Evolutionary conservation across 116 monocot genomes (phyloP), one percentile per base, ranked within the genome.

Genomic region (Trichopus zeylanicus): DNA sequence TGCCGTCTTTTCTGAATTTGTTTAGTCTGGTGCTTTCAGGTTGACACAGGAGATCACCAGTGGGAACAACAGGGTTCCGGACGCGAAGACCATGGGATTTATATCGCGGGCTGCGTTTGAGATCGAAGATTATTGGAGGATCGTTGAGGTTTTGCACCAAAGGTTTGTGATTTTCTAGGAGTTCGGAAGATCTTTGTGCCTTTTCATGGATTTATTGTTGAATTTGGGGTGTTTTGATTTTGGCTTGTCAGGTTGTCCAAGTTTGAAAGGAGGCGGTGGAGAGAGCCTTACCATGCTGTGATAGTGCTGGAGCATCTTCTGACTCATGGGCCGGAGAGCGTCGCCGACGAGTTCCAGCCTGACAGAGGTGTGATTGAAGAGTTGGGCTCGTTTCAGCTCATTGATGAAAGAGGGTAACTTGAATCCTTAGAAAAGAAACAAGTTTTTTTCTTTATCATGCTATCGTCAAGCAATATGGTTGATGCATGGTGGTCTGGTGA

Each of bases 41-140:
- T 33, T 88, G 71, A 70, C 88, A 3, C 81, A 93, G 58, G 92
- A 88, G 53, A 79, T 64, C 25, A 88, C 84, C 6, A 76, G 63
- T 31, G 73, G 72, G 31, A 75, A 70, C 53, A 54, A 81, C 23
- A 67, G 73, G 64, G 56, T 70, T 16, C 85, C 85, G 33, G 85
- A 88, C 64, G 70, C 85, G 9, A 76, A 61, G 55, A 73, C 85
- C 23, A 88, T 93, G 88, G 46, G 72, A 12, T 65, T 75, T 46
- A 88, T 93, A 33, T 84, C 93, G 1, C 60, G 76, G 46, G 79
- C 88, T 9, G 81, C 93, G 38, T 93, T 88, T 53, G 92, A 93
- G 64, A 60, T 93, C 32, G 92, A 81, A 22, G 88, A 88, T 61
- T 93, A 84, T 67, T 81, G 73, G 70, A 73, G 93, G 55, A 85